These are phyloP conservation scores for Haplographium delicatum DNA, from an alignment of 495 filamentous ascomycete species.

Conservation along the genomic window DNA sequence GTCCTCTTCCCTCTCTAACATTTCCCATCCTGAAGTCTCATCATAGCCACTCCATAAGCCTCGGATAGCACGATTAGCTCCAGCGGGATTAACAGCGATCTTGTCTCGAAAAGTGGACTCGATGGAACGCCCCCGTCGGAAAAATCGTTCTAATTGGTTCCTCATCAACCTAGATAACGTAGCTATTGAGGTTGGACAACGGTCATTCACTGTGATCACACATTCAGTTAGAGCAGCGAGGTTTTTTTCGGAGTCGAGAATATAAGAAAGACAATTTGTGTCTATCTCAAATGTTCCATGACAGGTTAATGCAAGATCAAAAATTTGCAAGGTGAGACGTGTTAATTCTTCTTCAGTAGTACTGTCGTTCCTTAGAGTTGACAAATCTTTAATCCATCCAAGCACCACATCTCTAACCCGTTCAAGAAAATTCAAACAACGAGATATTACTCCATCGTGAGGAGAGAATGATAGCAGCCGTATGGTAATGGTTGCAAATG, in stretches of 20 bases:
- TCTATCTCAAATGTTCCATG: slow-evolving; percentile 18
- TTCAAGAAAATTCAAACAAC: slow-evolving; percentile 12
- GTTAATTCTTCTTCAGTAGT: slow-evolving; percentile 17
- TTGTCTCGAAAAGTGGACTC: slow-evolving; percentile 5
- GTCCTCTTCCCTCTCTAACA: slow-evolving; percentile 13
- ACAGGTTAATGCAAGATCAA: slow-evolving; percentile 33
- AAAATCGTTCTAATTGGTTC: not conserved
- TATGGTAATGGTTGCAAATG: slow-evolving; percentile 24
- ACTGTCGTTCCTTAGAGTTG: slow-evolving; percentile 7
- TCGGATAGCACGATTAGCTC: slow-evolving; percentile 28
- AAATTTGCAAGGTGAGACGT: slow-evolving; percentile 24
- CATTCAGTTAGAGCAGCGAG: slow-evolving; percentile 15
- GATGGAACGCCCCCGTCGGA: slow-evolving; percentile 3
- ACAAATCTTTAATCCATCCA: slow-evolving; percentile 15
- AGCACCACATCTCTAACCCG: slow-evolving; percentile 14
- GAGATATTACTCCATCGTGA: slow-evolving; percentile 8
- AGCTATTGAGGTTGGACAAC: slow-evolving; percentile 6
- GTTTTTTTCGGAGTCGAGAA: slow-evolving; percentile 6
- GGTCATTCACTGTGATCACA: slow-evolving; percentile 19
- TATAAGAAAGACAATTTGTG: not conserved
- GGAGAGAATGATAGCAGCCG: slow-evolving; percentile 28
- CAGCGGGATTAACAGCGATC: slow-evolving; percentile 7
- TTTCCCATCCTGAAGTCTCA: slow-evolving; percentile 22
- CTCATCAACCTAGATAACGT: slow-evolving; percentile 4
- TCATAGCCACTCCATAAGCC: slow-evolving; percentile 31